Evolutionary conservation across 75 land plant species (phyloP).

Genomic region (Sequoiadendron giganteum): DNA sequence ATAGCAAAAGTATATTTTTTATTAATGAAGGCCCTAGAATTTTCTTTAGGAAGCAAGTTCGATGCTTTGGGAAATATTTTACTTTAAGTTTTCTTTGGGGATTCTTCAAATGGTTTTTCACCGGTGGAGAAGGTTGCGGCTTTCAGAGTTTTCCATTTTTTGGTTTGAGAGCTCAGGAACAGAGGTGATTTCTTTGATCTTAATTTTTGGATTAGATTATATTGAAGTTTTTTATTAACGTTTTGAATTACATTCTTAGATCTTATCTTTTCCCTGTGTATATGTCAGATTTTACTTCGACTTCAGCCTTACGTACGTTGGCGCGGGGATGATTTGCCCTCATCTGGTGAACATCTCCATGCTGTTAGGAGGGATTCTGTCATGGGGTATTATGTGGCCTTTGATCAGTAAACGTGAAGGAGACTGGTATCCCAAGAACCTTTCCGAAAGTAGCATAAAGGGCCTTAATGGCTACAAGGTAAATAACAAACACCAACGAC

Average conservation of each 20-base stretch:
- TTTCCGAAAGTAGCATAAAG: conserved; percentile 66
- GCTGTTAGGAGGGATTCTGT: conserved; percentile 2
- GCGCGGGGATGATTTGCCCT: conserved; percentile 5
- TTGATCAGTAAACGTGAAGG: conserved; percentile 61
- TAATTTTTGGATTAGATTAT: too few species aligned
- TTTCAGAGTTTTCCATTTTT: conserved; percentile 78
- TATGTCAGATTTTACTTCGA: conserved; percentile 9
- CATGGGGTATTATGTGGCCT: conserved; percentile 80
- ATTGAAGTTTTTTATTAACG: too few species aligned
- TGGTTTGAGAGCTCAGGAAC: conserved; percentile 70
- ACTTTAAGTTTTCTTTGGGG: conserved; percentile 76
- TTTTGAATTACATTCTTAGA: too few species aligned
- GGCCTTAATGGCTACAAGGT: conserved; percentile 87
- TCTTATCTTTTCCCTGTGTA: background rate
- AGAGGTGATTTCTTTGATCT: conserved; percentile 17
- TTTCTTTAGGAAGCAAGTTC: background rate
- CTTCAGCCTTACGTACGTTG: conserved; percentile 10
- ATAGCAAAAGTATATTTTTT: too few species aligned
- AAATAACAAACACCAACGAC: too few species aligned
- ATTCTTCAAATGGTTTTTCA: conserved; percentile 89
- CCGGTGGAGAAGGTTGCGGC: conserved; percentile 75
- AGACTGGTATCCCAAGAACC: conserved; percentile 57
- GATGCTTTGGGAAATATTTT: conserved; percentile 57
- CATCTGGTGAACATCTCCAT: conserved; percentile 8
- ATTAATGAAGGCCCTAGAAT: too few species aligned